Base-by-base conservation (phyloP, 2,329 filamentous ascomycete species). In the Ophiostoma piceae region DNA sequence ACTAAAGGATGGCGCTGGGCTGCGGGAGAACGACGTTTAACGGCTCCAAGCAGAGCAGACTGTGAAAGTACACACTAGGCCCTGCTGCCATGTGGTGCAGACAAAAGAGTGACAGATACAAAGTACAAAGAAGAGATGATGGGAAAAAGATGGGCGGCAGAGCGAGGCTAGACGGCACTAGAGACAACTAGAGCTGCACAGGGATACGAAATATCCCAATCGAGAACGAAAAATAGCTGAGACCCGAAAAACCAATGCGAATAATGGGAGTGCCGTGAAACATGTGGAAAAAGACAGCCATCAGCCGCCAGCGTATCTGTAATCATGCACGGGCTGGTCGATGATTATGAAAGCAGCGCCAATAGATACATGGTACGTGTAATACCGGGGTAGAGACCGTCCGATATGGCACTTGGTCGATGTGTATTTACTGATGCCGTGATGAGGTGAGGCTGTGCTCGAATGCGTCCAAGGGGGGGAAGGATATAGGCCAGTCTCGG, bases 11-110 rank as follows among this genome's bases (percentile, higher is more conserved):
- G 51, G 51, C 22, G 22, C 51, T 26, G 1, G 11, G n/a, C 47
- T 54, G 7, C 51, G 51, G 51, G 51, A 26, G 51, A 57, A 57
- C 51, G 51, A 57, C 51, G 51, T 57, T 57, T 57, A 57, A 57
- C 51, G 51, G 51, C 51, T 26, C 22, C n/a, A 41, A 11, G 39
- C 3, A 12, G 16, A 57, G 51, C n/a, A 57, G n/a, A 2, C 7
- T 12, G 16, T 57, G 8, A 26, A 57, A 4, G 51, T 16, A 57
- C 51, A n/a, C 9, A 1, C 11, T 41, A 57, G 51, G n/a, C 51
- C n/a, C 8, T 57, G n/a, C 3, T 57, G 51, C n/a, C 51, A 57
- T 57, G 51, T 57, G 22, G 19, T 57, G 8, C 51, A 22, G 43
- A 7, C 43, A 47, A 47, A 47, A 47, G 39, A 41, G 12, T 41